Base-by-base conservation (phyloP, 2,329 filamentous ascomycete genomes). In the Xylariomycetidae sp. region DNA sequence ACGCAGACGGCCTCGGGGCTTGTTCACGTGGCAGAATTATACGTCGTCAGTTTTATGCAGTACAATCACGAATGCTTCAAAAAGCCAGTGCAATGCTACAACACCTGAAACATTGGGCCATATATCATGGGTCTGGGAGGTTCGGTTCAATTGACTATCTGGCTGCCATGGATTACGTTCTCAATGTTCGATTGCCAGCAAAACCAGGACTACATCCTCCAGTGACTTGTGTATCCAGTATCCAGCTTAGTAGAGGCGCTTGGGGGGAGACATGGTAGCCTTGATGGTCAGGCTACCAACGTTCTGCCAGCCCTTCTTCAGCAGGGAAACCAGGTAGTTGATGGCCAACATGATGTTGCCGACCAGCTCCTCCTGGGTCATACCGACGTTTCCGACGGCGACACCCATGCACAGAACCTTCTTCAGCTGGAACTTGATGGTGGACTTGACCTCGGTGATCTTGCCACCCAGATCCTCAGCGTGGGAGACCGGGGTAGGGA, bases 301-400 rank as follows among this genome's bases (percentile, higher is more conserved):
- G 81, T 98, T 98, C 80, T 98, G 92, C 92, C 92, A 98, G 67
- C 92, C 92, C 86, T 98, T 98, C 88, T 98, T 98, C 67, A 98
- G 77, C 57, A 98, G 79, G 49, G 88, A 95, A 67, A 98, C 90
- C 52, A 98, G 82, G 82, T 98, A 98, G 85, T 98, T 98, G 83
- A 98, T 96, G 71, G 90, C 79, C 74, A 98, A 74, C 92, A 98
- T 98, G 73, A 96, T 89, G 84, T 98, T 98, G 64, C 79, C 85
- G 55, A 98, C 82, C 54, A 98, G 75, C 77, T 95, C 86, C 63
- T 98, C 92, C 74, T 87, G 74, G 50, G 78, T 84, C 92, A 98
- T 98, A 59, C 82, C 88, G 59, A 98, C 92, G 72, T 98, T 95
- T 65, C 92, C 92, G 62, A 98, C 86, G 57, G 92, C 92, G 65